Conservation (phyloP, 2,329 filamentous ascomycete species). For the Colletotrichum theobromicola region DNA sequence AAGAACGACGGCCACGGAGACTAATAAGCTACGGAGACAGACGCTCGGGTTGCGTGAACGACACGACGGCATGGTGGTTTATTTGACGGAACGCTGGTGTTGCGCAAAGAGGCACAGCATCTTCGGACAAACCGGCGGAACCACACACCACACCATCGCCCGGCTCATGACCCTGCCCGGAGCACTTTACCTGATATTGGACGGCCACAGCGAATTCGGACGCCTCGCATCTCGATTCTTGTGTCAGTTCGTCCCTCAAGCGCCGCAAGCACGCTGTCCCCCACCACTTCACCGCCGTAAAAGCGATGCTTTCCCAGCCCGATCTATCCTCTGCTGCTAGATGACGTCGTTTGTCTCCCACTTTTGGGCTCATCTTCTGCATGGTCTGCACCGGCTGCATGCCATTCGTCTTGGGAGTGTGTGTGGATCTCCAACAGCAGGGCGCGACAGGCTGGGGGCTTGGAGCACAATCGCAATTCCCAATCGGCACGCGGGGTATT, state of each 20-base stretch:
- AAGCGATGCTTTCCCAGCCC: neutral
- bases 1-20: neutral
- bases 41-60: neutral
- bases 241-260: neutral
- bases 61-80: neutral
- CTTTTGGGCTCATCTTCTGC: neutral
- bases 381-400: neutral
- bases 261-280: neutral
- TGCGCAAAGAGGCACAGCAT: neutral
- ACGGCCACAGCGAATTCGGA: neutral
- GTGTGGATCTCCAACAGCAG: slow-evolving; percentile 9
- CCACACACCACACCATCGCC: neutral
- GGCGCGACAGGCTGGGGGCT: neutral
- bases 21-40: neutral
- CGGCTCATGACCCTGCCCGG: neutral
- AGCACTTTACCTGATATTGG: neutral
- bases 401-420: slow-evolving; percentile 5
- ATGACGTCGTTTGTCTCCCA: slow-evolving; percentile 16
- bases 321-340: neutral
- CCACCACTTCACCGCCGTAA: neutral
- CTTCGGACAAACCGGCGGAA: neutral
- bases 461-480: slow-evolving; percentile 10
- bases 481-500: slow-evolving; percentile 22
- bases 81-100: neutral
- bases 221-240: neutral